These are phyloP conservation scores for Straminergon stramineum DNA, from an alignment of 225 moss, liverwort and hornwort genomes.

Conservation along the genomic window DNA sequence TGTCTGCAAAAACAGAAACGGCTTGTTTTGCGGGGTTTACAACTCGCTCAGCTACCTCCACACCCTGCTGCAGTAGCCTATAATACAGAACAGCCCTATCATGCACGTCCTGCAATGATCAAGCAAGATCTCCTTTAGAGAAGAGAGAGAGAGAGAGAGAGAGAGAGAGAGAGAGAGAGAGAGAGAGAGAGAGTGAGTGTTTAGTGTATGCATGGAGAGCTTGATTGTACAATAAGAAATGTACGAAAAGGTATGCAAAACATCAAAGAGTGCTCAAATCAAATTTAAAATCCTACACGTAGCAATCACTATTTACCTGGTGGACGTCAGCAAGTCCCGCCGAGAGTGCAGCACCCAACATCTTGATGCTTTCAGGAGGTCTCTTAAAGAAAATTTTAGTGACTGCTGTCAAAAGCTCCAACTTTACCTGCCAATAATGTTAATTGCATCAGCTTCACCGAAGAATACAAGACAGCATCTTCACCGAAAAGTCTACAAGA, in stretches of 20 bases:
- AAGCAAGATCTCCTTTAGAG: not conserved
- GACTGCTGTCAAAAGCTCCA: slow-evolving; percentile 88
- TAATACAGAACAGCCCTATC: slow-evolving; percentile 92
- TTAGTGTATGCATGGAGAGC: not conserved
- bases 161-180: not conserved
- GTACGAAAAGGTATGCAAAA: not conserved
- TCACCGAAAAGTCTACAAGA: not conserved
- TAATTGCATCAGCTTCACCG: not conserved
- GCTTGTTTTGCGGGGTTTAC: slow-evolving; percentile 89
- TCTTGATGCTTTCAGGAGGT: slow-evolving; percentile 79
- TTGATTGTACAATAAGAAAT: not conserved
- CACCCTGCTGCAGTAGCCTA: slow-evolving; percentile 83
- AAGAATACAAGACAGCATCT: not conserved
- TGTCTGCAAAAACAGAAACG: slow-evolving; percentile 87
- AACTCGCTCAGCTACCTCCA: slow-evolving; percentile 80
- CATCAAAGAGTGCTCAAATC: not conserved
- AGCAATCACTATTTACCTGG: slow-evolving; percentile 41
- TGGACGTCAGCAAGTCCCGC: slow-evolving; percentile 79
- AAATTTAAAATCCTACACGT: not conserved
- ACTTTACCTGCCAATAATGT: slow-evolving; percentile 52
- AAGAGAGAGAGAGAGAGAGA: not conserved
- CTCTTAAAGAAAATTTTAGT: slow-evolving; percentile 87
- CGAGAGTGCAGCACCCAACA: slow-evolving; percentile 75
- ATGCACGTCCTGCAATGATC: slow-evolving; percentile 77
- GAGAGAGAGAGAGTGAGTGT: not conserved